Conservation (phyloP, 139 green algal genomes). For the Micractinium conductrix region DNA sequence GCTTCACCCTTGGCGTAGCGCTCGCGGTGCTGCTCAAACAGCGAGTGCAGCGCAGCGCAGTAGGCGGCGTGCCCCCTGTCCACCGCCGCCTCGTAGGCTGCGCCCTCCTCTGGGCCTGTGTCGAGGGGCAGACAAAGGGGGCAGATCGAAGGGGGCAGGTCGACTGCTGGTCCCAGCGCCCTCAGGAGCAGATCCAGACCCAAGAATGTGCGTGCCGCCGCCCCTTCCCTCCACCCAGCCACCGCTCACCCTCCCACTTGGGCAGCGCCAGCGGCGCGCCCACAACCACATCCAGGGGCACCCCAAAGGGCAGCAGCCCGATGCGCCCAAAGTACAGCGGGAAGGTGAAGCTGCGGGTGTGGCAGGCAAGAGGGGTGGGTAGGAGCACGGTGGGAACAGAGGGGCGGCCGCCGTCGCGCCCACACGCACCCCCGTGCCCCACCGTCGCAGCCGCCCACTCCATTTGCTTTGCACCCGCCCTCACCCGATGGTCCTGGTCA, state of each 20-base stretch:
- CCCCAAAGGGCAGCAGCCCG: slow-evolving; percentile 58
- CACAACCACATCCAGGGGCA: slow-evolving; percentile 38
- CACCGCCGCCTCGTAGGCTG: slow-evolving; percentile 40
- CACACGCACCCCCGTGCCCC: no score
- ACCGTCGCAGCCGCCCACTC: no score
- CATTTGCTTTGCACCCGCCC: no score
- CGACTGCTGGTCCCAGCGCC: not conserved
- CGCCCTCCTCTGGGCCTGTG: slow-evolving; percentile 14
- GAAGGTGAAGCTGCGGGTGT: slow-evolving; percentile 48
- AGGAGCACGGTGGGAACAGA: not conserved
- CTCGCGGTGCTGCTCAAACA: slow-evolving; percentile 50
- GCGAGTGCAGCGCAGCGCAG: slow-evolving; percentile 22
- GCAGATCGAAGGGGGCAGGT: not conserved
- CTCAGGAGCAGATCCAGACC: not conserved
- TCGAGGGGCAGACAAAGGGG: no score
- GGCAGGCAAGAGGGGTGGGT: not conserved
- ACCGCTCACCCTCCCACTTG: slow-evolving; percentile 27
- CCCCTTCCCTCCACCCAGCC: no score
- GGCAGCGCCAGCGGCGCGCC: not conserved
- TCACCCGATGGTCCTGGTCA: slow-evolving; percentile 6
- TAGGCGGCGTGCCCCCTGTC: slow-evolving; percentile 49
- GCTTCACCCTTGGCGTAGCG: slow-evolving; percentile 21
- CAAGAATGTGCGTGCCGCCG: no score
- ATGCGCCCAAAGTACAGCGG: slow-evolving; percentile 58
- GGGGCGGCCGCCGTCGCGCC: no score